phyloP scores from a whole-genome alignment of 1,139 yeast genomes.

The Hyphopichia khmerensis region DNA sequence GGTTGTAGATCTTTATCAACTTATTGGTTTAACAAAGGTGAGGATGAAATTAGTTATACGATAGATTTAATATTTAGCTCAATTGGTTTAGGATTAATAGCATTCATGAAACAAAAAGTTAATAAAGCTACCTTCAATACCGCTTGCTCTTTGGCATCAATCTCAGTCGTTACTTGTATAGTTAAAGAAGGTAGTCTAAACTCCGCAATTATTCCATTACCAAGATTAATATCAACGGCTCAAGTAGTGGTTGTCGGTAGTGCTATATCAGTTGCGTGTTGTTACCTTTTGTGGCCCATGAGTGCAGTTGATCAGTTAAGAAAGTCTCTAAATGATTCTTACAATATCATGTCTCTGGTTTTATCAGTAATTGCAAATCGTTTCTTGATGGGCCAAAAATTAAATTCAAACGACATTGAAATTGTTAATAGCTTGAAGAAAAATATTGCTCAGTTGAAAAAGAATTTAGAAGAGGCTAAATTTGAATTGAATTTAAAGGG shows the following conservation, averaged over 20 bases:
- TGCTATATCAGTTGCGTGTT: slow-evolving; percentile 53
- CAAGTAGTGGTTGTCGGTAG: slow-evolving; percentile 65
- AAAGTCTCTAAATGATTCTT: slow-evolving; percentile 49
- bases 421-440: slow-evolving; percentile 38
- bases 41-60: slow-evolving; percentile 51
- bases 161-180: slow-evolving; percentile 67
- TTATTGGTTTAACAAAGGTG: slow-evolving; percentile 43
- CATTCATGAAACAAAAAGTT: slow-evolving; percentile 68
- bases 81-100: slow-evolving; percentile 60
- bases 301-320: slow-evolving; percentile 53
- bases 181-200: slow-evolving; percentile 77
- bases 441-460: slow-evolving; percentile 39
- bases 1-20: slow-evolving; percentile 56
- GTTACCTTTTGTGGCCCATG: slow-evolving; percentile 65
- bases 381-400: slow-evolving; percentile 53
- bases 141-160: slow-evolving; percentile 77
- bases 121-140: slow-evolving; percentile 73
- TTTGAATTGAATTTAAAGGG: slow-evolving; percentile 61
- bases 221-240: slow-evolving; percentile 55
- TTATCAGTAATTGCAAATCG: slow-evolving; percentile 50
- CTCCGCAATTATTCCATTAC: slow-evolving; percentile 58
- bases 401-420: slow-evolving; percentile 36
- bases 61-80: slow-evolving; percentile 58
- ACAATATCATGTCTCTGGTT: slow-evolving; percentile 52
- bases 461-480: slow-evolving; percentile 57